A percentile compares a stretch with the other conserved stretches of the same genome.
Evolutionary conservation across 2,329 filamentous ascomycete species (phyloP).

Genomic region (Cladobotryum protrusum): DNA sequence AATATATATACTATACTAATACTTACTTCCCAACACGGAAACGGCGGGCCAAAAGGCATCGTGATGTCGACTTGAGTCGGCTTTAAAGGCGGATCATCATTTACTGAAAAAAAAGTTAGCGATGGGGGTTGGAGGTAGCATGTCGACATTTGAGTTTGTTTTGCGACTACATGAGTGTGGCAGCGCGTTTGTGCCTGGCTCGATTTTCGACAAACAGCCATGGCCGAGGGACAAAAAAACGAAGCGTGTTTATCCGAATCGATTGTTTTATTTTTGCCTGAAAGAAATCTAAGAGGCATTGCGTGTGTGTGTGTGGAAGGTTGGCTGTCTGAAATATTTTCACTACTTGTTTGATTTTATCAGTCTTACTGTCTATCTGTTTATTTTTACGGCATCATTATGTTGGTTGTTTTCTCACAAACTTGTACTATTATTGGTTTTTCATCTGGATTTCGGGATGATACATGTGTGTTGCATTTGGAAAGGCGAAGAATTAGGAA

Average conservation of each 20-base stretch:
- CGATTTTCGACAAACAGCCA: not conserved
- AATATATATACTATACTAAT: not conserved
- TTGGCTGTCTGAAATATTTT: slow-evolving; percentile 6
- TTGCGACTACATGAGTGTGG: not conserved
- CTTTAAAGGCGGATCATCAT: not conserved
- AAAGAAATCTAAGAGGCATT: not conserved
- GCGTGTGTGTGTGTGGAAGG: not conserved
- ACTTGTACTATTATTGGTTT: not conserved
- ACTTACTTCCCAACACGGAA: not conserved
- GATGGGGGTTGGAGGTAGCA: not conserved
- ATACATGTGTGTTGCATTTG: slow-evolving; percentile 3
- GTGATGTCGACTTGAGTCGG: not conserved
- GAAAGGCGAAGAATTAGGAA: not conserved
- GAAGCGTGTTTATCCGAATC: not conserved
- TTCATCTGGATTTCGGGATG: not conserved
- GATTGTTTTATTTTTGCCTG: not conserved
- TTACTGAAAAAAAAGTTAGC: slow-evolving; percentile 4
- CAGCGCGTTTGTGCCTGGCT: not conserved
- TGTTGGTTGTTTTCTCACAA: not conserved
- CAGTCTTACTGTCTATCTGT: too few relatives aligned
- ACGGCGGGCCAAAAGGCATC: not conserved
- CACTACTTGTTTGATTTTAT: too few relatives aligned
- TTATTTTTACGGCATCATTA: not conserved
- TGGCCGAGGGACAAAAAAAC: not conserved
- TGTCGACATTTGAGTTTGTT: not conserved